Conservation (phyloP, 108 stramenopile genomes). For the Asterionellopsis glacialis region DNA sequence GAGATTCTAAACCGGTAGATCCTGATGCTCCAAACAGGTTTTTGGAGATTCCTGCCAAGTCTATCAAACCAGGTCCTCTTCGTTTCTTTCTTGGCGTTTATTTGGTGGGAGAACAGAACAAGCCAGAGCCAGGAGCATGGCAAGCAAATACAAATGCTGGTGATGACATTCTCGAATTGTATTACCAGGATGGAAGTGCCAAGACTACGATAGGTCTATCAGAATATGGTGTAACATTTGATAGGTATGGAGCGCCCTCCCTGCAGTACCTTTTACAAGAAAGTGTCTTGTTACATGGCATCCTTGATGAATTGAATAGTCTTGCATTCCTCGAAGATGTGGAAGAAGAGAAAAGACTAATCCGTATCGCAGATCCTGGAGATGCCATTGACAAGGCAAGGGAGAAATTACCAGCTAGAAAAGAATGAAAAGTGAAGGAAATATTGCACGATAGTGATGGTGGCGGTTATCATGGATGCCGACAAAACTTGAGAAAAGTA, state of each 20-base stretch:
- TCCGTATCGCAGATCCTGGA: conserved; percentile 36
- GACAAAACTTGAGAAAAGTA: too few relatives aligned
- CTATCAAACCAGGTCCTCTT: conserved; percentile 34
- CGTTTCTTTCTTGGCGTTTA: conserved; percentile 46
- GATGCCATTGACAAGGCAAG: conserved; percentile 49
- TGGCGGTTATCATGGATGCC: too few relatives aligned
- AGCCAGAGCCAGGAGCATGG: conserved; percentile 49
- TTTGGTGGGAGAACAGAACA: conserved; percentile 51
- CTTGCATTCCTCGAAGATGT: conserved; percentile 51
- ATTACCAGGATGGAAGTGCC: conserved; percentile 58
- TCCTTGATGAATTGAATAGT: conserved; percentile 60
- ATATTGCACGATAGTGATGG: too few relatives aligned
- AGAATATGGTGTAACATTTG: conserved; percentile 22
- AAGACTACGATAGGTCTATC: conserved; percentile 45
- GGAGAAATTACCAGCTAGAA: conserved; percentile 55
- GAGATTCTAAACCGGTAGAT: neutral
- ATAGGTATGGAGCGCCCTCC: conserved; percentile 56
- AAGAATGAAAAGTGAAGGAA: conserved; percentile 19
- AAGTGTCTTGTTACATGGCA: conserved; percentile 60
- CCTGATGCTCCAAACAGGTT: conserved; percentile 13
- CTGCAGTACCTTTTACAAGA: conserved; percentile 73
- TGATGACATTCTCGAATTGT: conserved; percentile 44
- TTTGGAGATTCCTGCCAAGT: conserved; percentile 25
- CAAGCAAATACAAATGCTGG: conserved; percentile 42
- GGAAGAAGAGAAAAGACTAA: conserved; percentile 48